phyloP scores from a whole-genome alignment of 495 filamentous ascomycete species.

The Letharia lupina region DNA sequence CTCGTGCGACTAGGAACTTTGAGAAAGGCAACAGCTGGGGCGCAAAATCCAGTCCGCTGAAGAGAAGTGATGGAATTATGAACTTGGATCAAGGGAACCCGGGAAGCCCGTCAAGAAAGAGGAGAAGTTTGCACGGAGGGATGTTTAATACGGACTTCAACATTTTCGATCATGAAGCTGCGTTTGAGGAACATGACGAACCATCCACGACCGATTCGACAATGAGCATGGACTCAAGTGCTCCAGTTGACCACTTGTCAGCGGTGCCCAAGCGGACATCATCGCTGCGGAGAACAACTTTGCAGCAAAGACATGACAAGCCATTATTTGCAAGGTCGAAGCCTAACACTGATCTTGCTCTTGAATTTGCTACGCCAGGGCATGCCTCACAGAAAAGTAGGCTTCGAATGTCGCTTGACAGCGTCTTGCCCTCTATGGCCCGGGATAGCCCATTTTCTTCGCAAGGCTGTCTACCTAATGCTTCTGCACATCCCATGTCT shows the following conservation, averaged over 20 bases:
- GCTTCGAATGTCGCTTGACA: slow-evolving; percentile 68
- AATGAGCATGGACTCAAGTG: slow-evolving; percentile 24
- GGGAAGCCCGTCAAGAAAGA: slow-evolving; percentile 81
- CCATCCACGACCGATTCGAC: slow-evolving; percentile 25
- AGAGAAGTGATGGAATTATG: slow-evolving; percentile 86
- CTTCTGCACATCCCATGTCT: slow-evolving; percentile 44
- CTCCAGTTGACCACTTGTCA: slow-evolving; percentile 27
- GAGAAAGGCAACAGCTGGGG: slow-evolving; percentile 32
- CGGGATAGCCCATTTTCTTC: slow-evolving; percentile 57
- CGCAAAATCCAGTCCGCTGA: slow-evolving; percentile 72
- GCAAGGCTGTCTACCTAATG: slow-evolving; percentile 43
- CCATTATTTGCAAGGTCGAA: slow-evolving; percentile 47
- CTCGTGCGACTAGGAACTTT: slow-evolving; percentile 40
- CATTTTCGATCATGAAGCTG: slow-evolving; percentile 55
- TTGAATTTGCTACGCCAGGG: slow-evolving; percentile 43
- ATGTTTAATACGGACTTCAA: slow-evolving; percentile 54
- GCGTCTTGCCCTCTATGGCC: slow-evolving; percentile 49
- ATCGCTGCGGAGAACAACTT: slow-evolving; percentile 73
- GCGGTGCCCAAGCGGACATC: slow-evolving; percentile 49
- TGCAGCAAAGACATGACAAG: slow-evolving; percentile 69
- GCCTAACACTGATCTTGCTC: slow-evolving; percentile 30
- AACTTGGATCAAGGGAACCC: slow-evolving; percentile 65
- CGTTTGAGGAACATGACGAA: slow-evolving; percentile 26
- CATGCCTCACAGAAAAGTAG: slow-evolving; percentile 41
- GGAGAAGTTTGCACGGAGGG: slow-evolving; percentile 69